Evolutionary conservation across 768 basidiomycete genomes (phyloP), one percentile per base, ranked within the genome.

Genomic region (Rhizopogon vulgaris): DNA sequence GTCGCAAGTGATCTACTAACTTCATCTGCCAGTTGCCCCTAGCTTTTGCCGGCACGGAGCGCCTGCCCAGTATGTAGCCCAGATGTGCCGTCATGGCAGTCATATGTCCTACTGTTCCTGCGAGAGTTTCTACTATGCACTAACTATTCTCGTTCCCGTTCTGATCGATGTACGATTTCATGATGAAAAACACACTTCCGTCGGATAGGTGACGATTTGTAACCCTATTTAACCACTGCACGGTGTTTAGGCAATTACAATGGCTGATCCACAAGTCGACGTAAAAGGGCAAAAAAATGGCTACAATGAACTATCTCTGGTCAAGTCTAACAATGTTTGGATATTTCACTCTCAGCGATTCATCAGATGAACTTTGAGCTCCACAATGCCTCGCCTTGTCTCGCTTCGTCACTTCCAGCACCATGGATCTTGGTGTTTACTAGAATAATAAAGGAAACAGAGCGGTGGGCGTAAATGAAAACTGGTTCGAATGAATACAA

Each of bases 331-430:
- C 0, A 24, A 22, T 15, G 30, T 46, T 46, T 22, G 18, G 28
- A 32, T 2, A 18, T 18, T 18, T 18, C 27, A 17, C 42, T 30
- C 28, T 3, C 6, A 6, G 24, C 28, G 27, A 11, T 34, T 34
- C 28, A 27, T 71, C 58, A 77, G 38, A 79, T 74, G 58, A 78
- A 73, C 60, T 74, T 78, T 14, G 77, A 78, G 60, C 77, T 79
- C 73, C 77, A 77, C 58, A 77, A 58, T 6, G 77, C 78, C 56
- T 79, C 78, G 43, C 71, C 70, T 53, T 76, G 70, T 53, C 79
- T 69, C 9, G 76, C 77, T 65, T 78, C 73, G 32, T 77, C 74
- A 55, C 72, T 74, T 56, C 76, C 77, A 46, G 63, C 60, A 10
- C 75, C 73, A 65, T 74, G 77, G 11, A 80, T 67, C 55, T 70